Conservation (phyloP, 805 yeast species). For the Yarrowia sp. region DNA sequence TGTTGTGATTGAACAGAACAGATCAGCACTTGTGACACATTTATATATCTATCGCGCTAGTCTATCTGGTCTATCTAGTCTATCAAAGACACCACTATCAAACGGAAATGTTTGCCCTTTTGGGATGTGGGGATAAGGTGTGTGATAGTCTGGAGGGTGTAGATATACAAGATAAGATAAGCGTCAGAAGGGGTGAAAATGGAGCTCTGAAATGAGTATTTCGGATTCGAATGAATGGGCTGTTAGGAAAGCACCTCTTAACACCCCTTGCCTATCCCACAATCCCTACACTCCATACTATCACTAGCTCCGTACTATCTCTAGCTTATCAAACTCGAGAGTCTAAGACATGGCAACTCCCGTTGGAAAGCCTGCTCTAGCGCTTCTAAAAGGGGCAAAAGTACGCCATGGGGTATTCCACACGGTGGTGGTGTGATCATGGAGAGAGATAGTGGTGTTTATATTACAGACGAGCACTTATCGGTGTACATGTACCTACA, state of each 20-base stretch:
- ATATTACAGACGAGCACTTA: too few relatives aligned
- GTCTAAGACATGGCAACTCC: constrained; percentile 16
- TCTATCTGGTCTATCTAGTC: not conserved
- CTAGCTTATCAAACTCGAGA: constrained; percentile 29
- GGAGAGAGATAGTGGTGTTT: not conserved
- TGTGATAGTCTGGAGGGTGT: constrained; percentile 1
- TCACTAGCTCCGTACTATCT: not conserved
- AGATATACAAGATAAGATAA: constrained; percentile 8
- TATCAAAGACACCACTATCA: constrained; percentile 29
- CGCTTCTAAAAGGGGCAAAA: constrained; percentile 20
- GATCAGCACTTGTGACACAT: not conserved
- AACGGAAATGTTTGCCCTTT: constrained; percentile 33
- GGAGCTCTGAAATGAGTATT: too few relatives aligned
- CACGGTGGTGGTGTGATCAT: not conserved
- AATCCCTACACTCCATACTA: too few relatives aligned
- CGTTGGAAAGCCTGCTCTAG: constrained; percentile 1
- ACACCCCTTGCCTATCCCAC: too few relatives aligned
- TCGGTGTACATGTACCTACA: too few relatives aligned
- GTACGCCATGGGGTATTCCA: constrained; percentile 14
- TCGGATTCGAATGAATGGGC: too few relatives aligned
- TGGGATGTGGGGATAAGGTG: constrained; percentile 38
- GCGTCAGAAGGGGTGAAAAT: not conserved
- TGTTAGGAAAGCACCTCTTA: too few relatives aligned
- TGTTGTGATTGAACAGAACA: not conserved
- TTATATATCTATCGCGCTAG: not conserved